These are phyloP conservation scores for Metschnikowia gelsemii DNA, from an alignment of 805 yeast genomes.

Conservation along the genomic window DNA sequence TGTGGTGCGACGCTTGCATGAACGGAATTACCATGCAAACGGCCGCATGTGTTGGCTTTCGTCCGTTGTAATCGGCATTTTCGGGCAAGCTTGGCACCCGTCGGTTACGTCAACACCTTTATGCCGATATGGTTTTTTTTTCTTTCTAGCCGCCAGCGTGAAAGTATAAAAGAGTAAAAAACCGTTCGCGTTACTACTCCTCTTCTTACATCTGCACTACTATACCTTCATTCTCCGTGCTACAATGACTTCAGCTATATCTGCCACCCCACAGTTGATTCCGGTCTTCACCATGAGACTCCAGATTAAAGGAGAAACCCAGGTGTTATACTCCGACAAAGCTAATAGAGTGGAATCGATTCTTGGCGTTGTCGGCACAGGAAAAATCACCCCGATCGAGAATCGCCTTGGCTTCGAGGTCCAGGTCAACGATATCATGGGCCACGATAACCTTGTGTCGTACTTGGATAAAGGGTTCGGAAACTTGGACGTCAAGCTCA, in stretches of 20 bases:
- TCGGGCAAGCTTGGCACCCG: no score
- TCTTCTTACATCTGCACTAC: no score
- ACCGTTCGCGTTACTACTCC: no score
- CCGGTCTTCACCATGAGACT: conserved; percentile 21
- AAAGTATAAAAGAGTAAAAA: no score
- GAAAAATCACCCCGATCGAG: conserved; percentile 30
- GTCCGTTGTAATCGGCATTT: no score
- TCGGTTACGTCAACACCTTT: no score
- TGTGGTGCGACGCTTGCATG: no score
- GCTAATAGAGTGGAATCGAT: conserved; percentile 21
- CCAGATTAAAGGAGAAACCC: conserved; percentile 22
- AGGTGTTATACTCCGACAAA: conserved; percentile 18
- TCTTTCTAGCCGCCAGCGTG: no score
- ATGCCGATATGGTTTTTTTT: no score
- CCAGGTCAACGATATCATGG: conserved; percentile 30
- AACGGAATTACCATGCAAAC: no score
- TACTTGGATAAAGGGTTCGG: conserved; percentile 25
- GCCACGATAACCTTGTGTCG: conserved; percentile 49
- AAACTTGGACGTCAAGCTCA: conserved; percentile 48
- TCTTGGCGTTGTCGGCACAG: conserved; percentile 27
- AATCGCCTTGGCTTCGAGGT: conserved; percentile 33
- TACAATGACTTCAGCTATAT: background rate
- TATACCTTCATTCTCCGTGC: background rate
- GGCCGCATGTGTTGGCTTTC: no score
- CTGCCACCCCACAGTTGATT: background rate